A percentile compares a stretch with the other conserved stretches of the same genome.
Conservation (phyloP, 2,329 filamentous ascomycete species). For the Penicillium carneum region DNA sequence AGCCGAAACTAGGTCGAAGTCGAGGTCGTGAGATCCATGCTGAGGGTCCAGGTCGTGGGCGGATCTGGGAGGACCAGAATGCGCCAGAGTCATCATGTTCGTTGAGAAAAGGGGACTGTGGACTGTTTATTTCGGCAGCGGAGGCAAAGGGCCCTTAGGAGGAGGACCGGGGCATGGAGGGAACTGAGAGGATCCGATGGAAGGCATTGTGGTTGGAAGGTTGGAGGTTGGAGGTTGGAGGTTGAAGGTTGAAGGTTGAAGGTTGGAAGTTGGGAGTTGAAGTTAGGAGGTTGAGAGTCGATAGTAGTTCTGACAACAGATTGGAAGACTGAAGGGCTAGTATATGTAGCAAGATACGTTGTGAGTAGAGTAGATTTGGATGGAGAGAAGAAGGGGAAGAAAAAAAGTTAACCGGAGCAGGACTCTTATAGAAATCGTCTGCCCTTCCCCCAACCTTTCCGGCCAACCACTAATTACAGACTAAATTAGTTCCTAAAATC, state of each 20-base stretch:
- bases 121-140: slow-evolving; percentile 47
- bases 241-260: slow-evolving; percentile 6
- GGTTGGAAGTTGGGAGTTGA: slow-evolving; percentile 9
- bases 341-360: background rate
- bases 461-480: slow-evolving; percentile 27
- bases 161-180: slow-evolving; percentile 51
- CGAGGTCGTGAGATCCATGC: slow-evolving; percentile 47
- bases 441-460: slow-evolving; percentile 14
- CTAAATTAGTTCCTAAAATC: slow-evolving; percentile 23
- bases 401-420: slow-evolving; percentile 8
- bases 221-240: slow-evolving; percentile 7
- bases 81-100: slow-evolving; percentile 45
- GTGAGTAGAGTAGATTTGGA: background rate
- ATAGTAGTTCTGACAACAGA: slow-evolving; percentile 7
- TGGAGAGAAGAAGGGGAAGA: background rate
- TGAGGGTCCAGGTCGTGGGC: slow-evolving; percentile 37
- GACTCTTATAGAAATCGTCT: slow-evolving; percentile 21
- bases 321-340: slow-evolving; percentile 3
- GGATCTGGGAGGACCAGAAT: slow-evolving; percentile 32
- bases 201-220: slow-evolving; percentile 43
- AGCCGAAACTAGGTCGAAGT: slow-evolving; percentile 38
- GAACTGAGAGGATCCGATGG: slow-evolving; percentile 47
- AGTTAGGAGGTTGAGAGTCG: slow-evolving; percentile 9
- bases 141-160: slow-evolving; percentile 50
- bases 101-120: slow-evolving; percentile 33